Percentiles rank a stretch among this genome's conserved stretches.
Conservation (phyloP, 2,329 filamentous ascomycete species). For the Biscogniauxia sp. region DNA sequence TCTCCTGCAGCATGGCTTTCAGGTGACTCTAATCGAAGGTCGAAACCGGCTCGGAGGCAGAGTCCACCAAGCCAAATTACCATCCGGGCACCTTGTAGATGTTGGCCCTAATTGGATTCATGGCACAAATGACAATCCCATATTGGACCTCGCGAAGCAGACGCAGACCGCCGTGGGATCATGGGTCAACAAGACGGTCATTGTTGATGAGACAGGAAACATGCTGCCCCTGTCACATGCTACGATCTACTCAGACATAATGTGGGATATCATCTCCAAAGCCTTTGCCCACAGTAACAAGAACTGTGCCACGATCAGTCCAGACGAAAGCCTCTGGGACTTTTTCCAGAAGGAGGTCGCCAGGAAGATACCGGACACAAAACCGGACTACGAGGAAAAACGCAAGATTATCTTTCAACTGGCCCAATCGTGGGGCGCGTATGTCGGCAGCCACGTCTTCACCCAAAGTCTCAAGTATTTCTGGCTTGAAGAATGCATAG, state of each 20-base stretch:
- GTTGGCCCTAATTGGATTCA: slow-evolving; percentile 80
- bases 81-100: slow-evolving; percentile 48
- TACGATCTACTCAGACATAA: slow-evolving; percentile 47
- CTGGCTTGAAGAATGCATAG: slow-evolving; percentile 75
- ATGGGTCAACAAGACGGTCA: slow-evolving; percentile 51
- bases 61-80: slow-evolving; percentile 50
- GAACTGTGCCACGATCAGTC: slow-evolving; percentile 46
- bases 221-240: slow-evolving; percentile 47
- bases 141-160: slow-evolving; percentile 62
- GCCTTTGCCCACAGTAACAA: slow-evolving; percentile 67
- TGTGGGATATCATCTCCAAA: slow-evolving; percentile 67
- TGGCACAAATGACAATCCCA: slow-evolving; percentile 68
- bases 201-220: slow-evolving; percentile 57
- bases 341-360: slow-evolving; percentile 49
- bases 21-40: slow-evolving; percentile 69
- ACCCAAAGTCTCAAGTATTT: slow-evolving; percentile 72
- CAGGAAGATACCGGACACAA: slow-evolving; percentile 46
- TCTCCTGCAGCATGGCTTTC: slow-evolving; percentile 61
- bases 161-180: slow-evolving; percentile 51
- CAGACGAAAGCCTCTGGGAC: slow-evolving; percentile 49
- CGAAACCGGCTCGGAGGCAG: slow-evolving; percentile 66
- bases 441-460: slow-evolving; percentile 63
- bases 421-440: slow-evolving; percentile 68
- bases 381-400: slow-evolving; percentile 38
- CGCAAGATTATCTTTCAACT: slow-evolving; percentile 48